phyloP scores from a whole-genome alignment of 2,329 filamentous ascomycete species.

The Albophoma yamanashiensis region DNA sequence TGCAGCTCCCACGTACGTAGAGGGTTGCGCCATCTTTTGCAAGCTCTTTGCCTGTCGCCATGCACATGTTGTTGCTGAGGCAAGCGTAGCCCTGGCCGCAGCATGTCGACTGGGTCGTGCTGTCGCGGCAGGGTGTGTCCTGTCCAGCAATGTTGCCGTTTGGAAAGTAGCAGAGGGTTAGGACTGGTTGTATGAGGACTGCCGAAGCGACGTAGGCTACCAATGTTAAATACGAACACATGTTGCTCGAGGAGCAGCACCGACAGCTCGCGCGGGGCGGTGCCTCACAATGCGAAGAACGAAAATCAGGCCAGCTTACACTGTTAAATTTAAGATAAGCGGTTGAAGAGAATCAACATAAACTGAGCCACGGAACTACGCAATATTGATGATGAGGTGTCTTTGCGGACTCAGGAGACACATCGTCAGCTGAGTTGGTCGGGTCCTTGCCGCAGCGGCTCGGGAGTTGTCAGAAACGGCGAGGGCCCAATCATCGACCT shows the following conservation, averaged over 20 bases:
- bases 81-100: slow-evolving; percentile 26
- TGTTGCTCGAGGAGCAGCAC: too few relatives aligned
- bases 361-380: too few relatives aligned
- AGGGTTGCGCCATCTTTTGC: slow-evolving; percentile 5
- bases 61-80: slow-evolving; percentile 21
- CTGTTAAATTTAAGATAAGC: background rate
- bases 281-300: background rate
- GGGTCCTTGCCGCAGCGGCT: too few relatives aligned
- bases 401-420: too few relatives aligned
- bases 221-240: background rate
- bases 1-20: slow-evolving; percentile 22
- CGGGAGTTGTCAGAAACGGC: too few relatives aligned
- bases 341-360: too few relatives aligned
- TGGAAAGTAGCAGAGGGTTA: slow-evolving; percentile 17
- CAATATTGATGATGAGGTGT: too few relatives aligned
- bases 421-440: too few relatives aligned
- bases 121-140: slow-evolving; percentile 18
- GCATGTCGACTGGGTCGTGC: slow-evolving; percentile 16
- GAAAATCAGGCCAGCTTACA: background rate
- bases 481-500: too few relatives aligned
- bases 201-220: background rate
- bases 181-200: background rate
- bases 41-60: slow-evolving; percentile 14
- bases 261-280: background rate
- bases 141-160: slow-evolving; percentile 15